phyloP scores from a whole-genome alignment of 495 filamentous ascomycete species.

The Paragyromitra xinjiangensis region DNA sequence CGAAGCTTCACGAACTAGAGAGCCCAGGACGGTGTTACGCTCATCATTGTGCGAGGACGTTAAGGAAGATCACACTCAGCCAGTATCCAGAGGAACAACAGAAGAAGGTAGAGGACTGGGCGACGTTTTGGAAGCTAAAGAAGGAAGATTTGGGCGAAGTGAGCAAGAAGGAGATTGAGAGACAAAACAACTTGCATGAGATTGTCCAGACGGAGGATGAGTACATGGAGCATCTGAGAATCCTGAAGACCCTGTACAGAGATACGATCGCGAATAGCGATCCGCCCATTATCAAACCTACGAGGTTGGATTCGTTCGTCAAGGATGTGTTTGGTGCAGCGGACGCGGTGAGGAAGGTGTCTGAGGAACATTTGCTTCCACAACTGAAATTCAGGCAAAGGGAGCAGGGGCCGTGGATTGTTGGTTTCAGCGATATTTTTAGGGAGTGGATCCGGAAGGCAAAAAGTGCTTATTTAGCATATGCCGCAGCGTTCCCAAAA shows the following conservation, averaged over 20 bases:
- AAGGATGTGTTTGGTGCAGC: constrained; percentile 87
- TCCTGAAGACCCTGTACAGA: constrained; percentile 83
- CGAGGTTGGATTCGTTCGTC: constrained; percentile 78
- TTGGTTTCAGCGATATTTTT: constrained; percentile 96
- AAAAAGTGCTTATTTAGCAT: constrained; percentile 85
- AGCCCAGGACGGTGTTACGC: constrained; percentile 86
- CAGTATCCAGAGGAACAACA: constrained; percentile 64
- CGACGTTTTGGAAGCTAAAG: constrained; percentile 85
- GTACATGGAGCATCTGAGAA: constrained; percentile 86
- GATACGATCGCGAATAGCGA: constrained; percentile 78
- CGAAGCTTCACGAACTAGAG: constrained; percentile 78
- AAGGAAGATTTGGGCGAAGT: constrained; percentile 74
- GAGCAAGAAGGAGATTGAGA: constrained; percentile 85
- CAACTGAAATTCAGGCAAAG: constrained; percentile 97
- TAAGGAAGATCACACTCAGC: constrained; percentile 87
- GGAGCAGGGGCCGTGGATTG: constrained; percentile 93
- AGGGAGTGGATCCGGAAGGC: constrained; percentile 98
- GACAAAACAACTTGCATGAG: constrained; percentile 95
- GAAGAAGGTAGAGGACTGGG: constrained; percentile 83
- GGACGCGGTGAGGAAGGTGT: constrained; percentile 87
- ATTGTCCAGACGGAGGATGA: constrained; percentile 92
- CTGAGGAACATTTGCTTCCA: constrained; percentile 91
- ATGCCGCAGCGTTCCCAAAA: constrained; percentile 85
- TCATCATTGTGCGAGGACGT: constrained; percentile 88
- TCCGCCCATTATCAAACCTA: constrained; percentile 81